Conservation (phyloP, 495 filamentous ascomycete genomes). For the Aspergillus cristatus region DNA sequence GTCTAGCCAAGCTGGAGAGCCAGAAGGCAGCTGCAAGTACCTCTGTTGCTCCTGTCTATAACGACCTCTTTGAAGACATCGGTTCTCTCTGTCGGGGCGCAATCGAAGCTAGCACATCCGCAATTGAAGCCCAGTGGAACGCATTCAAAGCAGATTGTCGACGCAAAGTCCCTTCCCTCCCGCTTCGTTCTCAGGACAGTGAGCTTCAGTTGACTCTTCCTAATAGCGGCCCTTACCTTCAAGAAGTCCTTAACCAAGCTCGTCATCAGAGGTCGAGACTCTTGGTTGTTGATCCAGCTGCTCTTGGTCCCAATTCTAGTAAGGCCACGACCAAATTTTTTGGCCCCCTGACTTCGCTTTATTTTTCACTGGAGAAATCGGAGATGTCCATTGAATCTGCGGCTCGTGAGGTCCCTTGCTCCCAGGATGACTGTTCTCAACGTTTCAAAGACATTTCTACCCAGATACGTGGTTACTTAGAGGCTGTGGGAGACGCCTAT, state of each 20-base stretch:
- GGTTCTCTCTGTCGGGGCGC: conserved; percentile 14
- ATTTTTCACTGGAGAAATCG: conserved; percentile 16
- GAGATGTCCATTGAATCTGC: conserved; percentile 17
- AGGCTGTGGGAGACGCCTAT: conserved; percentile 26
- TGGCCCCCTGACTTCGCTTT: conserved; percentile 13
- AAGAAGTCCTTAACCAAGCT: conserved; percentile 9
- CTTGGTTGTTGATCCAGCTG: conserved; percentile 2
- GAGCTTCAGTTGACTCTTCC: conserved; percentile 30
- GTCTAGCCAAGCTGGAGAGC: conserved; percentile 49
- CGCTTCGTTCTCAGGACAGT: conserved; percentile 16
- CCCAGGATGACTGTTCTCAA: neutral
- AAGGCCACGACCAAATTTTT: conserved; percentile 10
- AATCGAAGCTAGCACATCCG: conserved; percentile 14
- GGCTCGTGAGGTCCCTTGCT: neutral
- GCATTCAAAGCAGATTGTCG: conserved; percentile 17
- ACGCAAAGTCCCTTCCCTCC: conserved; percentile 28
- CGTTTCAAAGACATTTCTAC: too few species aligned
- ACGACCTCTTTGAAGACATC: conserved; percentile 8
- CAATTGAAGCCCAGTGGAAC: conserved; percentile 14
- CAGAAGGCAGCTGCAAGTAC: conserved; percentile 13
- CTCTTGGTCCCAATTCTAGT: neutral
- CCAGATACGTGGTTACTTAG: conserved; percentile 28
- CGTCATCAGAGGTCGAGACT: neutral
- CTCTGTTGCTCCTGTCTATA: neutral
- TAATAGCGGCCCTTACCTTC: conserved; percentile 35